phyloP scores from a whole-genome alignment of 352 stramenopile genomes.

The Globisporangium spiculum region DNA sequence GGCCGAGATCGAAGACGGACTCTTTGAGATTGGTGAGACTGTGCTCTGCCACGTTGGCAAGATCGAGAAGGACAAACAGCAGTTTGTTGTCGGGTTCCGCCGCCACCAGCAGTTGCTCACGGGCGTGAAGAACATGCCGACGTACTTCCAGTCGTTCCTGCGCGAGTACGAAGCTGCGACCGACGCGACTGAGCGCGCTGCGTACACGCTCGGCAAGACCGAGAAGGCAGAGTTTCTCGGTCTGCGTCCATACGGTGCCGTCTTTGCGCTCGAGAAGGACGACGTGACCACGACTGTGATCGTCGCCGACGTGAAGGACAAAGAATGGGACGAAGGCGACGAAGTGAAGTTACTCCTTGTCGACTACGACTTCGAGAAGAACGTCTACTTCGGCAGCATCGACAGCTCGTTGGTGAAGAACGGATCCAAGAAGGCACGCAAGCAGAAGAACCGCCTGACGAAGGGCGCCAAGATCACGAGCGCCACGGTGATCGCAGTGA shows the following conservation, averaged over 20 bases:
- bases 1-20: conserved; percentile 55
- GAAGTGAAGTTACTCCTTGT: conserved; percentile 73
- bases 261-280: conserved; percentile 75
- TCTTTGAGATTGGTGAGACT: conserved; percentile 87
- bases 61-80: conserved; percentile 67
- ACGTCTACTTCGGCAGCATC: conserved; percentile 64
- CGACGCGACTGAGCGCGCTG: conserved; percentile 11
- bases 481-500: conserved; percentile 53
- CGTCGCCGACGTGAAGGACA: conserved; percentile 41
- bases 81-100: conserved; percentile 79
- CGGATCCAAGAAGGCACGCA: conserved; percentile 65
- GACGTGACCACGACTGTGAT: conserved; percentile 67
- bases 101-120: conserved; percentile 32
- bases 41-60: conserved; percentile 81
- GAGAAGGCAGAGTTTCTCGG: conserved; percentile 85
- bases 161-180: conserved; percentile 27
- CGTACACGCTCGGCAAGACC: conserved; percentile 60
- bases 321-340: conserved; percentile 54
- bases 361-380: conserved; percentile 87
- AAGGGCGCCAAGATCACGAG: conserved; percentile 37
- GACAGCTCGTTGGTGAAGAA: conserved; percentile 49
- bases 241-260: conserved; percentile 78
- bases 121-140: conserved; percentile 33
- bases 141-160: conserved; percentile 59
- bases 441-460: conserved; percentile 54